Conservation (phyloP, 768 basidiomycete genomes). For the Leccinum truebloodii region DNA sequence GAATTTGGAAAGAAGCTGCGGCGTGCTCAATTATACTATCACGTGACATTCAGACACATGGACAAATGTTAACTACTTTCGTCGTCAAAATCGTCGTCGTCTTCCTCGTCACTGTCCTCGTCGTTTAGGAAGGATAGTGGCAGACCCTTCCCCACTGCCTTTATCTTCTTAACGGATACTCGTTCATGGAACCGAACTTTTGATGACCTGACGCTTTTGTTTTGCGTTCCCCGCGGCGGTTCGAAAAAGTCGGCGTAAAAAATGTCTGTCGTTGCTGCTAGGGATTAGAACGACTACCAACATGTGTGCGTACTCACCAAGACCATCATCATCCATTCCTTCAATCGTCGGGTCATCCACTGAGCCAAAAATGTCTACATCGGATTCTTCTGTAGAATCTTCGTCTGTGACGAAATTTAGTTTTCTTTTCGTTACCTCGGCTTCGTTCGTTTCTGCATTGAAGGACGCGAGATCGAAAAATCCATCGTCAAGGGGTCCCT, state of each 20-base stretch:
- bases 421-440: slow-evolving; percentile 63
- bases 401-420: slow-evolving; percentile 54
- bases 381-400: slow-evolving; percentile 50
- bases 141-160: slow-evolving; percentile 64
- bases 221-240: slow-evolving; percentile 42
- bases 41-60: slow-evolving; percentile 16
- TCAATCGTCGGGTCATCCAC: slow-evolving; percentile 48
- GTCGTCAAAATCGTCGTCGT: slow-evolving; percentile 36
- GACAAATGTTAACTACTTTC: slow-evolving; percentile 17
- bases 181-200: slow-evolving; percentile 80
- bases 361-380: slow-evolving; percentile 68
- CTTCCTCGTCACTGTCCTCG: slow-evolving; percentile 38
- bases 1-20: neutral
- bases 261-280: slow-evolving; percentile 43
- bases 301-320: slow-evolving; percentile 37
- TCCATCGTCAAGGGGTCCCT: slow-evolving; percentile 69
- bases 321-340: slow-evolving; percentile 42
- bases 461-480: slow-evolving; percentile 91
- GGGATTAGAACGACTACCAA: neutral
- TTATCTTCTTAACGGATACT: slow-evolving; percentile 81
- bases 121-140: slow-evolving; percentile 46
- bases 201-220: slow-evolving; percentile 22
- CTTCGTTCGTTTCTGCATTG: slow-evolving; percentile 80
- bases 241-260: slow-evolving; percentile 85
- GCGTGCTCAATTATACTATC: neutral